Conservation (phyloP, 2,329 filamentous ascomycete species). For the Microsporum ferrugineum region DNA sequence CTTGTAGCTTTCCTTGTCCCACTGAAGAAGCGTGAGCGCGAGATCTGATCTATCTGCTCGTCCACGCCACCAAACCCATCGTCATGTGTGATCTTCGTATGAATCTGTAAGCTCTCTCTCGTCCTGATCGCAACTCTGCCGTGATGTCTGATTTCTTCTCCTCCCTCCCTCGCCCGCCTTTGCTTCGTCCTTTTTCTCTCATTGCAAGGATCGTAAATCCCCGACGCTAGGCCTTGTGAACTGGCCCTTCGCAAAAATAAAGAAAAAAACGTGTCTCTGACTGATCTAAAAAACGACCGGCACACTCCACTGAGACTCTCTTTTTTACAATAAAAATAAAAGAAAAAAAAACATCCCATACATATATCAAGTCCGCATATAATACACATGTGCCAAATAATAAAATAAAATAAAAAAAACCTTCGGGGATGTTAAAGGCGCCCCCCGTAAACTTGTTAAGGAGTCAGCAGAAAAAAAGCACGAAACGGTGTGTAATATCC, state of each 20-base stretch:
- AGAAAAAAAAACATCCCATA: background rate
- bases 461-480: background rate
- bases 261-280: background rate
- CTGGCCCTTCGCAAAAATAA: background rate
- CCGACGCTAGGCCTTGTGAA: slow-evolving; percentile 3
- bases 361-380: background rate
- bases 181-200: background rate
- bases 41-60: slow-evolving; percentile 4
- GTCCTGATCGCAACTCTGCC: background rate
- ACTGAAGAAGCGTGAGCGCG: slow-evolving; percentile 1
- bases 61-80: background rate
- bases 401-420: background rate
- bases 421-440: background rate
- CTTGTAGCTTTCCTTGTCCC: slow-evolving; percentile 3
- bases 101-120: background rate
- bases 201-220: background rate
- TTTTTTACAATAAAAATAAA: background rate
- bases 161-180: background rate
- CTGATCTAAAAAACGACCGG: background rate
- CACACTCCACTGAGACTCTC: background rate
- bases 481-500: slow-evolving; percentile 4
- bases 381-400: slow-evolving; percentile 1
- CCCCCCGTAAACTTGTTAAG: too few species aligned
- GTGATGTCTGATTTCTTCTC: background rate
- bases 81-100: background rate